Conservation (phyloP, 148 eudicot species). For the Vaccinium myrtillus region DNA sequence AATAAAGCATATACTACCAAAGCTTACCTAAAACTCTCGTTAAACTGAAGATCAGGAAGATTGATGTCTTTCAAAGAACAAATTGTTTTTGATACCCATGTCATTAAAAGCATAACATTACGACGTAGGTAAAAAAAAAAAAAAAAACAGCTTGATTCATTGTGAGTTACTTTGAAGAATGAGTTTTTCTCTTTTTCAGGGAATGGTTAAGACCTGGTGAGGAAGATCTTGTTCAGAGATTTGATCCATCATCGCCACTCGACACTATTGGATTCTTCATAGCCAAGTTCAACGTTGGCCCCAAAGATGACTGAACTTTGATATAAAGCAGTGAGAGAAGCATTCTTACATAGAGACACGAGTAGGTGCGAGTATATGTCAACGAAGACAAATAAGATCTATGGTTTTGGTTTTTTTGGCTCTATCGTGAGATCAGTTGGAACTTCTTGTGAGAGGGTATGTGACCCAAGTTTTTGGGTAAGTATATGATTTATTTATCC, state of each 20-base stretch:
- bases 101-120: not conserved
- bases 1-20: not conserved
- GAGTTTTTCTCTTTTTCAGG: constrained; percentile 27
- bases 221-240: constrained; percentile 86
- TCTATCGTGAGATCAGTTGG: not conserved
- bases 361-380: not conserved
- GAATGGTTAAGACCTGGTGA: constrained; percentile 89
- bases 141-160: not conserved
- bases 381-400: not conserved
- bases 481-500: not conserved
- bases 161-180: not conserved
- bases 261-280: constrained; percentile 95
- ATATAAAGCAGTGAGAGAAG: not conserved
- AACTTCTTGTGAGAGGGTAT: not conserved
- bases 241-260: constrained; percentile 71
- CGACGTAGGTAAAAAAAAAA: not conserved
- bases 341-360: not conserved
- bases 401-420: not conserved
- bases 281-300: constrained; percentile 80
- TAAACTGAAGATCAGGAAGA: not conserved
- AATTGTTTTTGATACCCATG: not conserved
- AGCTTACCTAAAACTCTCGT: not conserved
- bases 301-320: constrained; percentile 41
- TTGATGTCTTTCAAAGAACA: not conserved
- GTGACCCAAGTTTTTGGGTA: not conserved